Base-by-base conservation (phyloP, 1,139 yeast genomes). In the Geotrichum aggregatum region DNA sequence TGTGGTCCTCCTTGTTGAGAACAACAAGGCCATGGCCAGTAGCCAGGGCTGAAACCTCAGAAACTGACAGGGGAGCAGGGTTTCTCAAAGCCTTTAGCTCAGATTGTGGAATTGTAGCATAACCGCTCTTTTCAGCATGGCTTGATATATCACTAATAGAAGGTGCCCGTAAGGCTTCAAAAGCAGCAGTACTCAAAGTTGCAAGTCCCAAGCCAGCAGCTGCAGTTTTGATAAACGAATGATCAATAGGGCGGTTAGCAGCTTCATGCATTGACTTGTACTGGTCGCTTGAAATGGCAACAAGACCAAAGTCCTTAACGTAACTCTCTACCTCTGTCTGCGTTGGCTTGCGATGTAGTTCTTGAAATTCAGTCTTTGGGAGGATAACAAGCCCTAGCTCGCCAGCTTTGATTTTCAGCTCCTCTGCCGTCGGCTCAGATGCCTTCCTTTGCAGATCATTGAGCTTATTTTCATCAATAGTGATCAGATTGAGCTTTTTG, bases 381-480 rank as follows among this genome's bases (percentile, higher is more conserved):
- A 55, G 26, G 44, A 49, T 68, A 59, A 13, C 77, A 77, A 51
- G 67, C 59, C 14, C 67, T 63, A 52, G 66, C 62, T 33, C 21
- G 8, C 41, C 33, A 21, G 48, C 41, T 61, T 74, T 78, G 7
- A 68, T 64, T 57, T 76, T 76, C 18, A 79, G 68, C 42, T 76
- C 76, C 6, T 54, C 59, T 49, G 57, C 57, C 2, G 61, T 55
- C 1, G 67, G 66, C 26, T 61, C 54, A 4, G 59, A 60, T 4
- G 61, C 59, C 39, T 57, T 56, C 24, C 61, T 54, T 34, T 54
- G 43, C 24, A 68, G 22, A 13, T 39, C 44, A 13, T 19, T 54
- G 46, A 67, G 56, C 31, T 62, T 64, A 14, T 58, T 61, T 21
- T 61, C 41, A 8, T 56, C 59, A 34, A 50, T 38, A 18, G 33